Base-by-base conservation (phyloP, 495 filamentous ascomycete genomes). In the Aspergillus affinis region DNA sequence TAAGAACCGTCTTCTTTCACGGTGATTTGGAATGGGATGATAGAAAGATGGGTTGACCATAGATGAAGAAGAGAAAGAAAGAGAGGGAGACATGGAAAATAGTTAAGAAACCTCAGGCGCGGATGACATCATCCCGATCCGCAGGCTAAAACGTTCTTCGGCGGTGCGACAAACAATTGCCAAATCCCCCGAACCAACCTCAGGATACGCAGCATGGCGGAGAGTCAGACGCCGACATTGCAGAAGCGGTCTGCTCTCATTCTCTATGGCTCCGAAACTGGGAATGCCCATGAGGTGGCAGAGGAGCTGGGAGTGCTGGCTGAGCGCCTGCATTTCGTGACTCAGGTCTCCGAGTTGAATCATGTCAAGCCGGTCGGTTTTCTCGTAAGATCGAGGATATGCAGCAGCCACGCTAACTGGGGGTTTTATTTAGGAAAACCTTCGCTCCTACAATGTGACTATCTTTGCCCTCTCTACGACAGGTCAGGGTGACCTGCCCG, bases 211-310 rank as follows among this genome's bases (percentile, higher is more conserved):
- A 52, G 50, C 1, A 52, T 52, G 50, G 17, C 50, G 3, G 50
- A 32, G 50, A 52, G 21, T 32, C 50, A 32, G 50, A 2, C 50
- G 8, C 23, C 26, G 0, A 15, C 21, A 30, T 17, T 29, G 5
- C 50, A 52, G 50, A 52, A 52, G 15, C 69, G 89, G 65, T 88
- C 81, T 29, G 87, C 90, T 48, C 82, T 96, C 53, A 80, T 99
- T 46, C 83, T 96, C 45, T 98, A 97, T 78, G 95, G 91, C 30
- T 91, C 92, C 18, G 95, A 99, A 75, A 97, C 92, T 0, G 94
- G 95, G 48, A 98, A 92, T 66, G 86, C 90, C 41, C 88, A 94
- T 67, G 94, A 98, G 63, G 83, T 91, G 48, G 92, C 95, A 4
- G 85, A 89, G 59, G 91, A 97, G 74, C 73, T 98, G 54, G 90